Base-by-base conservation (phyloP, 805 yeast species). In the Suhomyces canberraensis region DNA sequence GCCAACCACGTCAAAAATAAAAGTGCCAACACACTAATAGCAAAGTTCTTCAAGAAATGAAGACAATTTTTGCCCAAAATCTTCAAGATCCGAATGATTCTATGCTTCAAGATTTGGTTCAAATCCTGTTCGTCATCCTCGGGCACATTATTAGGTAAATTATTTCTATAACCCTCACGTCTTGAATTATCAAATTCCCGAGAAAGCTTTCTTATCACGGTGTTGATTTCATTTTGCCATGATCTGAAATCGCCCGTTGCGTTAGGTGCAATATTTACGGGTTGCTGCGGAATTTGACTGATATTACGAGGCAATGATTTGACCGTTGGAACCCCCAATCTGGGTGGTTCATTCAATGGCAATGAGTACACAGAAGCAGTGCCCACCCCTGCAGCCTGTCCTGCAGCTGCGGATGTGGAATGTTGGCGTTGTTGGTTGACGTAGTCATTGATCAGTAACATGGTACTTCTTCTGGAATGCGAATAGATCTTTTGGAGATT, bases 141-240 rank as follows among this genome's bases (percentile, higher is more conserved):
- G 1, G 40, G 31, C 16, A 26, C 35, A 11, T 46, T 54, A 4
- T 15, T 14, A n/a, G 31, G 27, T 2, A 24, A 13, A 5, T 6
- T 24, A n/a, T n/a, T 6, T 24, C 26, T 24, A 11, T 13, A 8
- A 8, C 26, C 28, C 16, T 25, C 27, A 7, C 36, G 25, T 16
- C 37, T 25, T 19, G 21, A 35, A 16, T 30, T 25, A 18, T 44
- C 42, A 17, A 45, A 37, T 41, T 76, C 80, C 35, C 62, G 54
- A 13, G 72, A 61, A 27, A 76, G 63, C 48, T 68, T 66, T 41
- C 61, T 64, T 36, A 76, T 57, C 6, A 76, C 60, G 32, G 64
- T 46, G 42, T 75, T 76, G 32, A 76, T 71, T 37, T 75, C 80
- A 21, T 64, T 66, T 49, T 75, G 80, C 81, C 81, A 76, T 31